Base-by-base conservation (phyloP, 2,329 filamentous ascomycete species). In the Aspergillus ibericus region DNA sequence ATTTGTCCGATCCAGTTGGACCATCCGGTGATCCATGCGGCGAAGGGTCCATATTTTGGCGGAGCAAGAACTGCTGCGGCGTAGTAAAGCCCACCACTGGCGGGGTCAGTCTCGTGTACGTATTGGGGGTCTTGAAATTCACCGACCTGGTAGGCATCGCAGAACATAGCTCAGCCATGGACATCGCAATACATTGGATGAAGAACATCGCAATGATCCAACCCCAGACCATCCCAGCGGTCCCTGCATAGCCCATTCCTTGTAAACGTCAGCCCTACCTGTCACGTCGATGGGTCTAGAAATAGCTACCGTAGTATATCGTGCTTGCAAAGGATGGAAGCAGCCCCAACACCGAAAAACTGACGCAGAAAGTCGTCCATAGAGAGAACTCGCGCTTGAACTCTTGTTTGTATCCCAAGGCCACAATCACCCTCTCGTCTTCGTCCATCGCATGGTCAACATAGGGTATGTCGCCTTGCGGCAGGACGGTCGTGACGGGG, bases 281-380 rank as follows among this genome's bases (percentile, higher is more conserved):
- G 18, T 54, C n/a, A 34, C 29, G 6, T 34, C 5, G 7, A n/a
- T 5, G 10, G 42, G 44, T 27, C 38, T 12, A 36, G 18, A 32
- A 15, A 32, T 38, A 62, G 76, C 86, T 85, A 63, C 88, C 88
- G 80, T 90, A 91, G 68, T 82, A 88, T 63, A 92, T 74, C 0
- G 88, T 91, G 62, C 83, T 87, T 1, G 88, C 88, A 66, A 91
- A 90, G 60, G 85, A 89, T 0, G 88, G 89, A 51, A 91, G 73
- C 48, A 91, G 72, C 1, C 89, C 89, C 56, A 91, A 77, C 10
- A 91, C 88, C 6, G 89, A 88, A 71, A 91, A 91, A 55, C 83
- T 87, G 40, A 91, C 88, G 64, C 87, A 89, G 70, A 91, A 91
- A 0, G 87, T 89, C 5, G 88, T 89, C 83, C 88, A 91, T 13